Percentiles rank a stretch among this genome's conserved stretches.
phyloP scores from a whole-genome alignment of 192 early-diverging fungal genomes.

The Coemansia sp. region DNA sequence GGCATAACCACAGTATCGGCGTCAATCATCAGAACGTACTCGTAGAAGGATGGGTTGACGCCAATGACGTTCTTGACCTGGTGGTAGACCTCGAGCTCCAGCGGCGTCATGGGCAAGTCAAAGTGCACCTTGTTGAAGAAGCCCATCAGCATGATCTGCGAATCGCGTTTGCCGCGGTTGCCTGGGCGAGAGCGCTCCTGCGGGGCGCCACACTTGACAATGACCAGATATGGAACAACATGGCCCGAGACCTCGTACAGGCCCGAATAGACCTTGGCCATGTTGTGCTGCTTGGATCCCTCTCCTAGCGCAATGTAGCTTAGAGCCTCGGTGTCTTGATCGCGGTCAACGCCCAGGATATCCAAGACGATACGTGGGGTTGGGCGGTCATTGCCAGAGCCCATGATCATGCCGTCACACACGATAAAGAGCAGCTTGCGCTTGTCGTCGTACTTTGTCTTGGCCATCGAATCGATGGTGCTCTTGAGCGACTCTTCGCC shows the following conservation, averaged over 20 bases:
- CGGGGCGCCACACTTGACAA: constrained; percentile 89
- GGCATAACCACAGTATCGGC: constrained; percentile 92
- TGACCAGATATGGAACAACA: constrained; percentile 90
- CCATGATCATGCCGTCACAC: constrained; percentile 96
- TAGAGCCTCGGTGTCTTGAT: constrained; percentile 78
- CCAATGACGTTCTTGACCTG: constrained; percentile 99
- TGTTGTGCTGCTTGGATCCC: constrained; percentile 90
- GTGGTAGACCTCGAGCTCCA: constrained; percentile 97
- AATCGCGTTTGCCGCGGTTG: constrained; percentile 98
- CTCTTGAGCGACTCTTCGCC: constrained; percentile 89
- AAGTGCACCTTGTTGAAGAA: constrained; percentile 98
- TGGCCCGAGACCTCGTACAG: constrained; percentile 90
- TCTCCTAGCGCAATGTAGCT: constrained; percentile 88
- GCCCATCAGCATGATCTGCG: constrained; percentile 96
- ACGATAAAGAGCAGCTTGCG: constrained; percentile 96
- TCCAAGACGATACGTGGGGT: constrained; percentile 97
- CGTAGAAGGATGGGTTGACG: constrained; percentile 92
- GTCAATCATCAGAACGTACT: constrained; percentile 97
- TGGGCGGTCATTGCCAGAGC: constrained; percentile 92
- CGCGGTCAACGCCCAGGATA: constrained; percentile 87
- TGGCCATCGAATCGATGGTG: constrained; percentile 90
- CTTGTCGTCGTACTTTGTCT: constrained; percentile 93
- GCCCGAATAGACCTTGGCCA: constrained; percentile 96
- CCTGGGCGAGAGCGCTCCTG: constrained; percentile 84
- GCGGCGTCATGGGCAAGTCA: constrained; percentile 87